Percentiles rank a stretch among this genome's conserved stretches.
phyloP scores from a whole-genome alignment of 306 rosid species.

The Betula pendula region DNA sequence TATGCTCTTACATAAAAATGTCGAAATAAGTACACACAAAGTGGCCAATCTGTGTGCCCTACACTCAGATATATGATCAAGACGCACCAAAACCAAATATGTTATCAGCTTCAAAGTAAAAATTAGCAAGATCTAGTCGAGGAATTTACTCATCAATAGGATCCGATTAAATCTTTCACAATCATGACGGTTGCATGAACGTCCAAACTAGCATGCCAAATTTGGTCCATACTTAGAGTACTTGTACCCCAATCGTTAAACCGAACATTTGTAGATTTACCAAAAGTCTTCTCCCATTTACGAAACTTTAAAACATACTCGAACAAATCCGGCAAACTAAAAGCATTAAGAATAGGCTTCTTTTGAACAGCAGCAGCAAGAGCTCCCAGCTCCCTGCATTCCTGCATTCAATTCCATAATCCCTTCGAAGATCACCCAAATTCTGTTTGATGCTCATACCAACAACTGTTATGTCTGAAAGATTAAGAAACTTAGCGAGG shows the following conservation, averaged over 20 bases:
- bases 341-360: background rate
- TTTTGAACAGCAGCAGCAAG: background rate
- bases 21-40: no score
- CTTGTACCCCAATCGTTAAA: background rate
- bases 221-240: background rate
- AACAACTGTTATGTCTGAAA: background rate
- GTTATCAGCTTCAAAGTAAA: no score
- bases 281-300: background rate
- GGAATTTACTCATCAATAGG: no score
- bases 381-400: background rate
- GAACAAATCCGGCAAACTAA: background rate
- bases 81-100: no score
- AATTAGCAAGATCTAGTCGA: no score
- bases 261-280: background rate
- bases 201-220: background rate
- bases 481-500: background rate
- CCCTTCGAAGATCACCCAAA: background rate
- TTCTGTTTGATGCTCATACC: background rate
- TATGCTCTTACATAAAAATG: no score
- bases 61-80: no score
- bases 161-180: background rate
- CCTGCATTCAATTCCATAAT: background rate
- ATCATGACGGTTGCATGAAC: background rate
- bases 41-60: no score
- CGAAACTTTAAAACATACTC: background rate